Evolutionary conservation across 225 moss, liverwort and hornwort species (phyloP).

Genomic region (Marchantia paleacea): DNA sequence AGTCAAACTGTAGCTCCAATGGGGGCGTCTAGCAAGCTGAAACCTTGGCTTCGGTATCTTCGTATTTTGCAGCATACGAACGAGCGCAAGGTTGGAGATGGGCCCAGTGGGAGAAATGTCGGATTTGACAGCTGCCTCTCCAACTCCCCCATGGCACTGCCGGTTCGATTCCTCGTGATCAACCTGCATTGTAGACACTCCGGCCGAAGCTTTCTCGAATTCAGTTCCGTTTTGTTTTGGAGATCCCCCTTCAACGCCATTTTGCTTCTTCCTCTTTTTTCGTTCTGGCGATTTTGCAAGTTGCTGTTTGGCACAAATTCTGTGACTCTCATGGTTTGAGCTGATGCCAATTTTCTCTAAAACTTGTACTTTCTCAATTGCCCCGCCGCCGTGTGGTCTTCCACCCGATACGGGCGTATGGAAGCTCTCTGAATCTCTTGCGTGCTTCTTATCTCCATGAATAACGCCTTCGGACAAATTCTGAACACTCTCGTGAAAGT

Average conservation of each 20-base stretch:
- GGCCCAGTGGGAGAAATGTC: background rate
- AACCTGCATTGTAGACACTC: background rate
- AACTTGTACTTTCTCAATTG: background rate
- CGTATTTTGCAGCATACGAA: slow-evolving; percentile 67
- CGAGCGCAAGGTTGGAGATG: slow-evolving; percentile 53
- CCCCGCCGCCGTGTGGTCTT: background rate
- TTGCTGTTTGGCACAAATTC: background rate
- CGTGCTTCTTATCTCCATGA: background rate
- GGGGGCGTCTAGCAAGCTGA: background rate
- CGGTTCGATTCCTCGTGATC: background rate
- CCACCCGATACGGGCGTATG: no score
- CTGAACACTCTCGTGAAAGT: background rate
- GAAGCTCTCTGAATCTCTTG: background rate
- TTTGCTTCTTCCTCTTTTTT: slow-evolving; percentile 1
- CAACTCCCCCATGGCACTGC: no score
- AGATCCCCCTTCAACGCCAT: background rate
- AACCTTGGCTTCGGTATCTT: slow-evolving; percentile 45
- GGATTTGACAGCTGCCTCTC: background rate
- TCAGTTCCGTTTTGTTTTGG: no score
- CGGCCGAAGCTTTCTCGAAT: background rate
- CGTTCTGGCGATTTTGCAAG: background rate
- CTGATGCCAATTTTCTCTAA: background rate
- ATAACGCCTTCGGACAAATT: background rate
- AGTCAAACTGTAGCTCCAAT: background rate
- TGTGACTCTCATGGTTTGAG: background rate